Conservation (phyloP, 1,139 yeast species). For the Nadsonia commutata region DNA sequence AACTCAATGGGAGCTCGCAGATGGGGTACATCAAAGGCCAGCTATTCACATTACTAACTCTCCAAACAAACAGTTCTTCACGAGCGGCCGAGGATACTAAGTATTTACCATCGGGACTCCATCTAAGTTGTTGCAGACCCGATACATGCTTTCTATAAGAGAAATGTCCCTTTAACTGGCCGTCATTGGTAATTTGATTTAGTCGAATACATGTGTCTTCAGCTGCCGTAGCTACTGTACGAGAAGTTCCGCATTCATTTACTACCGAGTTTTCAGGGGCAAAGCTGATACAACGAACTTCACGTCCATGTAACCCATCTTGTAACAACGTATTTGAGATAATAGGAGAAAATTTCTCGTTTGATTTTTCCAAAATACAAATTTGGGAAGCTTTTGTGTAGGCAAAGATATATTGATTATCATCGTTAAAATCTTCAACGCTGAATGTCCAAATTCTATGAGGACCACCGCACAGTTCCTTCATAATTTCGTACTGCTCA, state of each 20-base stretch:
- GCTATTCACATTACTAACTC: constrained; percentile 21
- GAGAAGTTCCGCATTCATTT: background rate
- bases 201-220: constrained; percentile 75
- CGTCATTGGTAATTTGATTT: constrained; percentile 27
- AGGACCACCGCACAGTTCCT: constrained; percentile 80
- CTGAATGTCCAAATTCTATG: constrained; percentile 67
- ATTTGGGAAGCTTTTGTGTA: constrained; percentile 39
- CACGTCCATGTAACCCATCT: constrained; percentile 82
- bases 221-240: constrained; percentile 46
- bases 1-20: constrained; percentile 22
- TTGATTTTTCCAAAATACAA: constrained; percentile 4
- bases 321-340: constrained; percentile 23
- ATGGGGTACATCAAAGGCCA: constrained; percentile 15
- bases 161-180: constrained; percentile 33
- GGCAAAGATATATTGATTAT: constrained; percentile 23
- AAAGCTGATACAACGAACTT: constrained; percentile 29
- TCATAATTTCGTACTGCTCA: constrained; percentile 50
- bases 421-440: constrained; percentile 11
- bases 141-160: constrained; percentile 71
- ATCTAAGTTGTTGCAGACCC: constrained; percentile 65
- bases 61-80: constrained; percentile 82
- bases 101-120: constrained; percentile 35
- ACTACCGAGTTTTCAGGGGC: constrained; percentile 15
- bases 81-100: constrained; percentile 70
- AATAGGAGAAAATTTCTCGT: constrained; percentile 9